Base-by-base conservation (phyloP, 2,329 filamentous ascomycete genomes). In the Parasarocladium wereldwijsianum region DNA sequence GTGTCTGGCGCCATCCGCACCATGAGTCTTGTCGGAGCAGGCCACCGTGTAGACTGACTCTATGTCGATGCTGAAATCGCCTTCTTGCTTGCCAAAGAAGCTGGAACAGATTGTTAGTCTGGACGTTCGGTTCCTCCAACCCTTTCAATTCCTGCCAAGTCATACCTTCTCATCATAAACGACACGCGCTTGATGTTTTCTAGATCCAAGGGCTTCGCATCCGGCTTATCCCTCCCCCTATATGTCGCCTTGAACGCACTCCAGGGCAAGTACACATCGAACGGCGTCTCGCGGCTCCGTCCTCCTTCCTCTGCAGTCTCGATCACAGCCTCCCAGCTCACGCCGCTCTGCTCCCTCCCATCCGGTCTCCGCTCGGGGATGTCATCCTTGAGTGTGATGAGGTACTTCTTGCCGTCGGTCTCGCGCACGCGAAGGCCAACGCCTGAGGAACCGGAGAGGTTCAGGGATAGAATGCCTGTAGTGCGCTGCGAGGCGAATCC, bases 401-500 rank as follows among this genome's bases (percentile, higher is more conserved):
- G 83, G 48, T 86, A 90, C 13, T 58, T 61, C 45, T 80, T 83
- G 29, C 61, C 60, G 44, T 82, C 77, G 12, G 58, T 49, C 23
- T 34, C 27, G 6, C 45, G 44, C 10, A 80, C 45, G 22, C 58
- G 45, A 4, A 84, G 40, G 38, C 62, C 49, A 15, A 84, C 52
- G 3, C 78, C 79, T 26, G 70, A 62, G 40, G 74, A 78, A 8
- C 41, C 44, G 2, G 64, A 66, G 6, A 90, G 52, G 42, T 90
- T 66, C 66, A 77, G 79, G 15, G 54, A 53, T 10, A 62, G 52
- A 22, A 64, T 54, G 6, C 72, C 68, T 22, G 60, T 63, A 4
- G 76, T 84, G 26, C 76, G 68, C 47, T 87, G 83, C 4, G 76
- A 82, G 8, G 82, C 82, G 46, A 92, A 90, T 5, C 83, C 83